Percentiles rank a stretch among this genome's conserved stretches.
Evolutionary conservation across 495 filamentous ascomycete genomes (phyloP).

Genomic region (Baudoinia panamericana): DNA sequence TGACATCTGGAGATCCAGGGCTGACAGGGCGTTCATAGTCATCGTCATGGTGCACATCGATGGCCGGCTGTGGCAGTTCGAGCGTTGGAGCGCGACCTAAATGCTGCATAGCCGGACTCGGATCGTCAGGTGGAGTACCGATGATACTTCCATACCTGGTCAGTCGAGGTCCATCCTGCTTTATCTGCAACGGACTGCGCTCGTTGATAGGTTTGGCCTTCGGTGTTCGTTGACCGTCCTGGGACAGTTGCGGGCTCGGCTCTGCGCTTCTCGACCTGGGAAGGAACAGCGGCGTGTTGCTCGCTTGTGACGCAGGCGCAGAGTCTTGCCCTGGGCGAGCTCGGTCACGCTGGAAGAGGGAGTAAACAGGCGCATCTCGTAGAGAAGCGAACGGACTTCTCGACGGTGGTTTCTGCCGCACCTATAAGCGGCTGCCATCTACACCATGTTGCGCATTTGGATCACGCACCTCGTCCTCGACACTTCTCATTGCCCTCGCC

Average conservation of each 20-base stretch:
- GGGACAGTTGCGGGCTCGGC: neutral
- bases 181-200: constrained; percentile 20
- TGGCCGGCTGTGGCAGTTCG: constrained; percentile 63
- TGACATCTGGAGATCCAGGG: constrained; percentile 5
- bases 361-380: constrained; percentile 29
- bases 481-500: constrained; percentile 46
- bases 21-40: constrained; percentile 5
- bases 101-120: neutral
- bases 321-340: constrained; percentile 6
- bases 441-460: too few species aligned
- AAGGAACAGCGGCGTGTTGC: constrained; percentile 3
- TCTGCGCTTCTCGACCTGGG: constrained; percentile 2
- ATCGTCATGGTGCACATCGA: constrained; percentile 32
- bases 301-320: neutral
- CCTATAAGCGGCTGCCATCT: neutral
- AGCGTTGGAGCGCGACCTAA: constrained; percentile 33
- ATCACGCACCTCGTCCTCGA: constrained; percentile 3
- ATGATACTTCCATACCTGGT: constrained; percentile 64
- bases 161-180: constrained; percentile 21
- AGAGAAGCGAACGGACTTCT: constrained; percentile 20
- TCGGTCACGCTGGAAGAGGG: constrained; percentile 22
- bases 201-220: constrained; percentile 1
- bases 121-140: constrained; percentile 41
- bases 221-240: neutral
- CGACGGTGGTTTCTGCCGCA: neutral